Evolutionary conservation across 129 eudicot genomes (phyloP), one percentile per base, ranked within the genome.

Genomic region (Tanacetum coccineum): DNA sequence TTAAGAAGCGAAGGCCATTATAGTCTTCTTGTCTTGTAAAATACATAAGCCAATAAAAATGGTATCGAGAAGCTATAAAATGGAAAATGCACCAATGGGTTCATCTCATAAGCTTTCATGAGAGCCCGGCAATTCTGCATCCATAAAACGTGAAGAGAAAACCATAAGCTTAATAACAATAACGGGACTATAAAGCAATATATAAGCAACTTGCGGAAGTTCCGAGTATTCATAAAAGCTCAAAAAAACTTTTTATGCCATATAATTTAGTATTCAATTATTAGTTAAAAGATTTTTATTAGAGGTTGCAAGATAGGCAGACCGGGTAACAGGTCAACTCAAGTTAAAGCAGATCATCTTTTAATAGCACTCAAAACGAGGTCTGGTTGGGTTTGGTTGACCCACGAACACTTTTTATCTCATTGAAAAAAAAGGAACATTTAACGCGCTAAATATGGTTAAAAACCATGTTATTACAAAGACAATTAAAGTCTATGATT

Each of bases 31-130:
- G 97, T 87, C 76, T 74, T 84, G 80, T 79, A 86, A 76, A 83
- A 49, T 14, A 81, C 79, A 71, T 88, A 92, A 42, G 79, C 87
- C 70, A 92, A 58, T 83, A 88, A 56, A 42, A 80, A 68, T 22
- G 98, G 98, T 18, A 85, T 68, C 6, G 79, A 44, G 48, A 86
- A 68, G 70, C 84, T 52, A 73, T 92, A 92, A 19, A 85, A 62
- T 4, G 96, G 96, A 69, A 85, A 92, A 86, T 92, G 91, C 59
- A 80, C 28, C 8, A 88, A 39, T 6, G 96, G 98, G 72, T 92
- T 88, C 95, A 92, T 88, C 63, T 85, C 91, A n/a, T 83, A 92
- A 5, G 98, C 98, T 67, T 82, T 92, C 85, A 80, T 70, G 17
- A 92, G 84, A 49, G 85, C 83, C 70, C 83, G 79, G 62, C 95